Base-by-base conservation (phyloP, 768 basidiomycete species). In the Strobilomyces dryophilus region DNA sequence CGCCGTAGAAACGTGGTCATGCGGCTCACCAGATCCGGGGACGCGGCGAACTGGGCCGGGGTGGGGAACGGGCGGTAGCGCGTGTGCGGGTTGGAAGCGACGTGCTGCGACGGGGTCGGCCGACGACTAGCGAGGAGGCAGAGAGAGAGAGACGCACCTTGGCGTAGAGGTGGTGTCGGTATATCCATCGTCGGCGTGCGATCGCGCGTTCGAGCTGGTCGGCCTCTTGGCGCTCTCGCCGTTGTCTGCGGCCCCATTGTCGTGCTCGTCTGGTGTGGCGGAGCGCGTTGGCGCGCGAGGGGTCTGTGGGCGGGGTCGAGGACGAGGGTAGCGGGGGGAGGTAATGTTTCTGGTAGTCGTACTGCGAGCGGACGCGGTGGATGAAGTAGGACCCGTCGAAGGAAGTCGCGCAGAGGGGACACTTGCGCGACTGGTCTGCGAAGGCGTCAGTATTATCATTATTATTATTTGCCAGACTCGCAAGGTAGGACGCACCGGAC, bases 41-140 rank as follows among this genome's bases (percentile, higher is more conserved):
- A 89, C 1, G 85, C 79, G 11, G 90, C 56, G 59, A 98, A 92
- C 62, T 92, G 91, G 4, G 85, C 71, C 1, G 94, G 92, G 0
- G 84, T 85, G n/a, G 94, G 93, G 58, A 82, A 91, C 18, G 94
- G 93, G n/a, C 84, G 83, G 68, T 89, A 95, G 47, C 87, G 83
- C 5, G 94, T 95, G 61, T 80, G 84, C 1, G 81, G 66, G 62
- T 97, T 98, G 29, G 91, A 92, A 4, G 91, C 94, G 47, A 97
- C 83, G 65, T 98, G 94, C 93, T 97, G 63, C 35, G 35, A n/a
- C 32, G 11, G 26, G 32, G 51, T 65, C 21, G 53, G 27, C 41
- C 21, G 24, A 53, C 41, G 43, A 29, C 17, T 8, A 17, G 12
- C 21, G 37, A 41, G 8, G 21, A 44, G 24, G 29, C 4, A 18